These are phyloP conservation scores for Heracleum sosnowskyi DNA, from an alignment of 129 eudicot species.

Conservation along the genomic window DNA sequence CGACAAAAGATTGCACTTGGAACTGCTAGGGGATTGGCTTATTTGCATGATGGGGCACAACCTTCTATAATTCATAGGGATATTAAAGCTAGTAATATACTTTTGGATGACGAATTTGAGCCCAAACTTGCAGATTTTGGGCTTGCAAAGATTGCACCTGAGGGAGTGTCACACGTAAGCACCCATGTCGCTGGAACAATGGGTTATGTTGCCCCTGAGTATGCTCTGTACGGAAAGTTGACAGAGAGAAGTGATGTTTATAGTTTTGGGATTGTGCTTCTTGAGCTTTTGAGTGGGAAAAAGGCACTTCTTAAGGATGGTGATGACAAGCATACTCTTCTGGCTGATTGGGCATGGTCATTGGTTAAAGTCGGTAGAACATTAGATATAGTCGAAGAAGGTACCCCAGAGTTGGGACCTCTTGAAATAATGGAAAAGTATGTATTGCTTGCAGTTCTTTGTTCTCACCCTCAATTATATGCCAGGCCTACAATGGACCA, in stretches of 20 bases:
- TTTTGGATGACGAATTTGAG: slow-evolving; percentile 1
- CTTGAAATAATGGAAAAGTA: background rate
- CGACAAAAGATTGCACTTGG: slow-evolving; percentile 7
- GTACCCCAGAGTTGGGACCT: background rate
- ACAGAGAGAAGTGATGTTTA: slow-evolving; percentile 8
- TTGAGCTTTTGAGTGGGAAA: background rate
- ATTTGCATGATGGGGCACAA: slow-evolving; percentile 10
- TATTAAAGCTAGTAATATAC: slow-evolving; percentile 9
- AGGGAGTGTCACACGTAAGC: background rate
- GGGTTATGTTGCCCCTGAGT: slow-evolving; percentile 10
- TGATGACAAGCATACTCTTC: background rate
- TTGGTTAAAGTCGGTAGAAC: background rate
- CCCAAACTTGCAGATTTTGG: slow-evolving; percentile 8
- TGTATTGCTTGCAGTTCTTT: slow-evolving; percentile 1
- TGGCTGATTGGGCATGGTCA: slow-evolving; percentile 3
- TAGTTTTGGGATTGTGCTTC: slow-evolving; percentile 4
- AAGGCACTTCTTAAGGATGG: slow-evolving; percentile 1
- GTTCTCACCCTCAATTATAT: slow-evolving; percentile 6
- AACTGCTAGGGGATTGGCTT: slow-evolving; percentile 2
- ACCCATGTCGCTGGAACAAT: slow-evolving; percentile 5
- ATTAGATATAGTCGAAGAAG: background rate
- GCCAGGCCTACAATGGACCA: slow-evolving; percentile 10
- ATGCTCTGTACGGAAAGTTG: background rate
- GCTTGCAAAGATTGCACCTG: slow-evolving; percentile 1
- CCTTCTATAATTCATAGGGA: slow-evolving; percentile 8